Base-by-base conservation (phyloP, 495 filamentous ascomycete genomes). In the Tetracladium marchalianum region DNA sequence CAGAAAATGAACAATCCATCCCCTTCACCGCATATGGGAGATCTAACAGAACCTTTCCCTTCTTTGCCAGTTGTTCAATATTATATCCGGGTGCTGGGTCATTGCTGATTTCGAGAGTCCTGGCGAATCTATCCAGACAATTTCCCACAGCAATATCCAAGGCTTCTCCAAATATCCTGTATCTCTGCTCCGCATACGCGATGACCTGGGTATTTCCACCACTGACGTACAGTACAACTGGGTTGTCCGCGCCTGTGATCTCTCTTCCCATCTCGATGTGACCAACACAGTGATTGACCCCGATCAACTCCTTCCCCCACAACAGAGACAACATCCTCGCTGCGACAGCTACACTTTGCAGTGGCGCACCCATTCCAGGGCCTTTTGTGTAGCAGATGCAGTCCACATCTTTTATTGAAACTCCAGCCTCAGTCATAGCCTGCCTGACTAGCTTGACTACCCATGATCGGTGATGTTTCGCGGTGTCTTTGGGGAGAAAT, bases 121-220 rank as follows among this genome's bases (percentile, higher is more conserved):
- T 78, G 39, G 92, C 92, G 65, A 98, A 98, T 17, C 92, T 78
- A 65, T 98, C 92, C 15, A 98, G 77, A 65, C 92, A 98, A 65
- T 98, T 97, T 2, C 92, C 92, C 1, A 98, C 90, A 8, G 92
- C 92, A 51, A 98, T 96, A 59, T 98, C 92, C 16, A 98, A 80
- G 5, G 93, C 84, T 68, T 98, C 92, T 38, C 92, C 92, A 65
- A 98, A 98, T 61, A 98, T 97, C 16, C 92, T 83, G 68, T 98
- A 98, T 45, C 89, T 75, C 60, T 88, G 87, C 40, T 86, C 80
- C 39, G 87, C 86, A 70, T 97, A 98, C 27, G 92, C 92, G 54
- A 98, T 97, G 7, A 97, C 90, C 65, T 97, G 93, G 31, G 90
- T 95, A 70, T 98, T 98, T 44, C 92, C 92, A 45, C 92, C 92